phyloP scores from a whole-genome alignment of 495 filamentous ascomycete species.

The Penicillium arizonense region DNA sequence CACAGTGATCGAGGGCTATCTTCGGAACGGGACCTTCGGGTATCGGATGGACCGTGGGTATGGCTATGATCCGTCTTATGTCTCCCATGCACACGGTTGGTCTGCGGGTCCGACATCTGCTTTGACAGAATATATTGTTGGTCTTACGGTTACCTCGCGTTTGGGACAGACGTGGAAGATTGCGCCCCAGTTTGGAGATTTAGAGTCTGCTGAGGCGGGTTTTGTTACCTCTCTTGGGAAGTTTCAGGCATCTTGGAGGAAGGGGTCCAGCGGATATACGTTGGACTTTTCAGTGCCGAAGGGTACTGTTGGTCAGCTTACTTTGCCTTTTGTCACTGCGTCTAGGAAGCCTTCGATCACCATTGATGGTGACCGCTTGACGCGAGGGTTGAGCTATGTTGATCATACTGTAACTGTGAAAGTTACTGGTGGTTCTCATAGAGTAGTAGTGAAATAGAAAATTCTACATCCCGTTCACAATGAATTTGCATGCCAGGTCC shows the following conservation, averaged over 20 bases:
- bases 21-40: slow-evolving; percentile 52
- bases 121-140: slow-evolving; percentile 52
- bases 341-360: slow-evolving; percentile 26
- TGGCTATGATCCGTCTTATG: slow-evolving; percentile 33
- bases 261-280: slow-evolving; percentile 29
- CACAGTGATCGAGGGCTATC: slow-evolving; percentile 60
- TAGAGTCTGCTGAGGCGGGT: slow-evolving; percentile 52
- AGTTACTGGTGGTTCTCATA: slow-evolving; percentile 27
- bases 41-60: slow-evolving; percentile 51
- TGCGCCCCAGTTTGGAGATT: slow-evolving; percentile 48
- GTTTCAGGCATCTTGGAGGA: slow-evolving; percentile 43
- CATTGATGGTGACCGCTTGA: slow-evolving; percentile 27
- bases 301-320: slow-evolving; percentile 45
- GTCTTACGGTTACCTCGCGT: slow-evolving; percentile 48
- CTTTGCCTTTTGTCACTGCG: slow-evolving; percentile 26
- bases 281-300: slow-evolving; percentile 41
- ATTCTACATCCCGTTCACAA: too few species aligned
- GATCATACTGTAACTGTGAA: slow-evolving; percentile 22
- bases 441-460: slow-evolving; percentile 19
- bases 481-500: too few species aligned
- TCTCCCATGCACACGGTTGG: slow-evolving; percentile 62
- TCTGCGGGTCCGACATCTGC: slow-evolving; percentile 56
- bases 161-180: slow-evolving; percentile 52
- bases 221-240: slow-evolving; percentile 53
- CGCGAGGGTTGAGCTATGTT: slow-evolving; percentile 15